Evolutionary conservation across 1,139 yeast genomes (phyloP), one percentile per base, ranked within the genome.

Genomic region (Blastobotrys elegans): DNA sequence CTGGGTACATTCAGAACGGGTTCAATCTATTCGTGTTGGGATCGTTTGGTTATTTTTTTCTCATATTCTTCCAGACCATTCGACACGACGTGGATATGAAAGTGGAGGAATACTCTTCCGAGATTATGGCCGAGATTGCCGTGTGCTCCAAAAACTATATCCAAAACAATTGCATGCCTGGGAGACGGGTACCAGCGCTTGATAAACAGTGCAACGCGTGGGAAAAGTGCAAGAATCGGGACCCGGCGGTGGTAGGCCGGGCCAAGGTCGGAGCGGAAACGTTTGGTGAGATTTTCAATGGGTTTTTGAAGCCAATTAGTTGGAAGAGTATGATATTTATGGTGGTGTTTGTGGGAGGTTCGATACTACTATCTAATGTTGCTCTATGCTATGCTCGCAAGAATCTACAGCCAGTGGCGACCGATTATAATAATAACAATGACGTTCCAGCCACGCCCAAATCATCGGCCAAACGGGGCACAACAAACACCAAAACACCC

Each of bases 211-310:
- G 98, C 64, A 71, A 75, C 29, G 70, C 71, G 36, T 87, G 96
- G 95, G 83, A 79, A 53, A 76, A 74, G 52, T 92, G 98, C 65
- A 89, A 86, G 95, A 79, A 82, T 57, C 73, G 88, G 51, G 95
- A 90, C 57, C 96, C 96, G 13, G 77, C 79, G 36, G 71, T 78
- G 6, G 78, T 89, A n/a, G 94, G 92, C 4, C 75, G 79, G 41
- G 86, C 94, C 2, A 75, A 78, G 56, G 77, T 89, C 27, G 78
- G 89, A 0, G 95, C 95, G 0, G 90, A 83, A 59, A 79, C 94
- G 0, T 74, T 88, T 60, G 95, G 94, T 1, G 92, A 84, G 53
- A 83, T 87, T 20, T 72, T 88, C 44, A 84, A 88, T 63, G 83
- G 92, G 2, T 84, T 88, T 56, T 69, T 87, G 35, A 77, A 75